Conservation (phyloP, 176 grass and related monocot genomes). For the Carex parvula region DNA sequence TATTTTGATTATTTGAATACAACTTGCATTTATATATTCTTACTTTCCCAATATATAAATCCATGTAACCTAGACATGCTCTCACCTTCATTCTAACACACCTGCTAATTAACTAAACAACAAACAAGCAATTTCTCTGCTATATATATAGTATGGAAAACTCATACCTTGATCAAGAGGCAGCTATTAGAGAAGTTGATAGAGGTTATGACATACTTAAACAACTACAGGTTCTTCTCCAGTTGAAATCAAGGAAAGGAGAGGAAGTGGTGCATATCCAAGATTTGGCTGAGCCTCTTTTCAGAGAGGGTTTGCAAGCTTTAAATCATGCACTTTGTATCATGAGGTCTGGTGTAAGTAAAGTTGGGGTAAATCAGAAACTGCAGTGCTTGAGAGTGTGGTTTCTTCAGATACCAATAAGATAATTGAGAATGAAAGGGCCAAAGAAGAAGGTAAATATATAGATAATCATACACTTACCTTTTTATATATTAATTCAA, state of each 20-base stretch:
- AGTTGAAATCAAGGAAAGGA: background rate
- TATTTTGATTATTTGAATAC: background rate
- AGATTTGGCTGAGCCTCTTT: conserved; percentile 23
- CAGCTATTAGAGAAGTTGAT: conserved; percentile 13
- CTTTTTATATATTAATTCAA: background rate
- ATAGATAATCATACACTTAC: background rate
- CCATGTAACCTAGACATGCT: background rate
- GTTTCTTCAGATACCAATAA: conserved; percentile 9
- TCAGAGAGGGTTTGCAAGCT: conserved; percentile 14
- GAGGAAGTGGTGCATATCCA: background rate
- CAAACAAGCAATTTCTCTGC: background rate
- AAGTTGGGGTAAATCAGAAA: background rate
- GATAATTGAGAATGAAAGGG: background rate
- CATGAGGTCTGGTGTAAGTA: background rate
- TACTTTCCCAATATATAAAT: background rate
- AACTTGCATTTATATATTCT: background rate
- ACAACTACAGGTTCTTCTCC: conserved; percentile 16
- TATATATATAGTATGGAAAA: background rate
- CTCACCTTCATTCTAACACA: background rate
- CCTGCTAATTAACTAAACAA: background rate
- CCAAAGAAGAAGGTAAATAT: conserved; percentile 18
- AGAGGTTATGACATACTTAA: conserved; percentile 20
- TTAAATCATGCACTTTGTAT: conserved; percentile 15
- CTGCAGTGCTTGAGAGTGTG: background rate
- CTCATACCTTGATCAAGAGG: conserved; percentile 17